A percentile compares a stretch with the other conserved stretches of the same genome.
Evolutionary conservation across 371 early-diverging fungal species (phyloP).

Genomic region (Circinella umbellata): DNA sequence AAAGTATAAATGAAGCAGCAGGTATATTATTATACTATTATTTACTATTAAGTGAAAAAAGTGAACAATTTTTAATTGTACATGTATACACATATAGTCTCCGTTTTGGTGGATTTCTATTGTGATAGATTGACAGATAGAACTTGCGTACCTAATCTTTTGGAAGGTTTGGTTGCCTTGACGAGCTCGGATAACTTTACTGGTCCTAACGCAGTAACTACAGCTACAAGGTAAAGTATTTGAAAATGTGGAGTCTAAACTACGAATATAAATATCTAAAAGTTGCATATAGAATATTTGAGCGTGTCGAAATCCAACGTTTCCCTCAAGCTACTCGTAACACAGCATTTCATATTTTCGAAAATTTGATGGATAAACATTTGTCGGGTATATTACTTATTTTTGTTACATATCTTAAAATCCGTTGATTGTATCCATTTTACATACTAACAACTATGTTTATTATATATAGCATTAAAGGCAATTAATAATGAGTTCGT

Average conservation of each 20-base stretch:
- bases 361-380: conserved; percentile 44
- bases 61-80: not conserved
- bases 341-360: conserved; percentile 48
- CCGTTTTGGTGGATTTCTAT: conserved; percentile 78
- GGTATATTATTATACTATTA: conserved; percentile 28
- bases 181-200: conserved; percentile 63
- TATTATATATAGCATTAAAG: conserved; percentile 28
- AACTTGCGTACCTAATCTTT: conserved; percentile 70
- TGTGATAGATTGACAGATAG: conserved; percentile 77
- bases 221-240: conserved; percentile 52
- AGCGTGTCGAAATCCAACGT: conserved; percentile 64
- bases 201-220: conserved; percentile 59
- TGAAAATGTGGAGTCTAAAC: not conserved
- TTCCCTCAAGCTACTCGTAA: conserved; percentile 63
- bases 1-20: conserved; percentile 46
- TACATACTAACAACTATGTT: not conserved
- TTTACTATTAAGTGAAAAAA: no score
- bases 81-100: conserved; percentile 34
- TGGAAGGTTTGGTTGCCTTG: conserved; percentile 71
- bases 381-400: conserved; percentile 6
- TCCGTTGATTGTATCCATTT: no score
- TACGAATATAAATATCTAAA: not conserved
- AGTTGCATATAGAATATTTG: conserved; percentile 42
- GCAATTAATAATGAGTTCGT: conserved; percentile 74
- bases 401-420: no score